Base-by-base conservation (phyloP, 495 filamentous ascomycete species). In the Tuber magnatum region DNA sequence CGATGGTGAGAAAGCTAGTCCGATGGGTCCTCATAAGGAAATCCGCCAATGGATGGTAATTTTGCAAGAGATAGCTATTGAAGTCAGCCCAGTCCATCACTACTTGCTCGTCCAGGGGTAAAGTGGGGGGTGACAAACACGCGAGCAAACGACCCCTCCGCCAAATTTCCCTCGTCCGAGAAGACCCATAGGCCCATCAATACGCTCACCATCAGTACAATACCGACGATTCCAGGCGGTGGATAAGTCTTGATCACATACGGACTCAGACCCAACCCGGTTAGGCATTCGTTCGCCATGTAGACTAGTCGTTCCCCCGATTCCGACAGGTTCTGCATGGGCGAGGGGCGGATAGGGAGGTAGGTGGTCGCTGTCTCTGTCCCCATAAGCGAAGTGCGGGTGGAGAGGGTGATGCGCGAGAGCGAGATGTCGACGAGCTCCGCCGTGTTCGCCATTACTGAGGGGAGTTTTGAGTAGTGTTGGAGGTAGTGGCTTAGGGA, bases 401-500 rank as follows among this genome's bases (percentile, higher is more conserved):
- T 77, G 68, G 81, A 77, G 77, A 93, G 82, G 41, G 86, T 85
- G 78, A 94, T 84, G 71, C 85, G 80, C 7, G 81, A 80, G 70
- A 90, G 85, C 40, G 81, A 85, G 78, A 93, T 84, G 78, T 90
- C 86, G 73, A 85, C 85, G 48, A 93, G 84, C 5, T 79, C 79
- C 14, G 90, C 88, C 22, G 86, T 83, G 40, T 82, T 75, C 71
- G 87, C 83, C 72, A 84, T 80, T 22, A 79, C 80, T 10, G 85
- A 78, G 22, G 87, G 84, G 56, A 90, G 83, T 2, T 83, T 71
- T 78, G 79, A 80, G 85, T 88, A 91, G 82, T 89, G 85, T 79
- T 88, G 86, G 1, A 92, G 85, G 82, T 90, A 94, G 74, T 89
- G 85, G 73, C 84, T 82, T 48, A 93, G 83, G 10, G 89, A 90